These are phyloP conservation scores for Colletotrichum graminicola DNA, from an alignment of 2,329 filamentous ascomycete species.

Conservation along the genomic window DNA sequence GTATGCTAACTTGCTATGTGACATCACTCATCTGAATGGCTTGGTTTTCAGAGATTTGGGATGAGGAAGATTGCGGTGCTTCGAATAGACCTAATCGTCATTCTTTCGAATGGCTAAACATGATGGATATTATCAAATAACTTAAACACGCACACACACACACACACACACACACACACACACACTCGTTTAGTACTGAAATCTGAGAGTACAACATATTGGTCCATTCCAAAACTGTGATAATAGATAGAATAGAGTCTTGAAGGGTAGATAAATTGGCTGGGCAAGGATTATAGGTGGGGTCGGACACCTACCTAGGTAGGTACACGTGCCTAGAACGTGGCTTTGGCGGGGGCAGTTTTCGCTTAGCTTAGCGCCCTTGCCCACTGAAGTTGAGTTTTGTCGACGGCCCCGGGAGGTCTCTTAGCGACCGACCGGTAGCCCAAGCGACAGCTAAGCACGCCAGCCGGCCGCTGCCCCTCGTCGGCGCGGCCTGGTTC, in stretches of 20 bases:
- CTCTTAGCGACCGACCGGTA: background rate
- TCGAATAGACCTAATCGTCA: background rate
- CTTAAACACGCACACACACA: too few relatives aligned
- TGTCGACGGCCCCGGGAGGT: conserved; percentile 3
- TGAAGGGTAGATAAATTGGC: background rate
- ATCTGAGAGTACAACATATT: background rate
- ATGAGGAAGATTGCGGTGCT: too few relatives aligned
- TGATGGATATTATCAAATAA: too few relatives aligned
- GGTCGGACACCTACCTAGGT: too few relatives aligned
- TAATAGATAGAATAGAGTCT: background rate
- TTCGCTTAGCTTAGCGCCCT: background rate
- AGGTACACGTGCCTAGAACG: background rate
- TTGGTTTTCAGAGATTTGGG: too few relatives aligned
- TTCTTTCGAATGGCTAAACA: background rate
- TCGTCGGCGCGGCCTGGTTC: conserved; percentile 2
- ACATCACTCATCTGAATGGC: too few relatives aligned
- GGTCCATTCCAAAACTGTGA: background rate
- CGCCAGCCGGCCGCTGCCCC: conserved; percentile 16
- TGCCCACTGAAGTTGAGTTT: background rate
- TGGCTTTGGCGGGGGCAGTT: background rate
- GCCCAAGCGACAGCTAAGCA: conserved; percentile 7
- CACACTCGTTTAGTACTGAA: background rate
- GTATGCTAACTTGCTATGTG: too few relatives aligned
- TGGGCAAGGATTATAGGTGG: background rate
- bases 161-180: too few relatives aligned